Evolutionary conservation across 805 yeast genomes (phyloP), one percentile per base, ranked within the genome.

Genomic region (Wickerhamiella kazuoi): DNA sequence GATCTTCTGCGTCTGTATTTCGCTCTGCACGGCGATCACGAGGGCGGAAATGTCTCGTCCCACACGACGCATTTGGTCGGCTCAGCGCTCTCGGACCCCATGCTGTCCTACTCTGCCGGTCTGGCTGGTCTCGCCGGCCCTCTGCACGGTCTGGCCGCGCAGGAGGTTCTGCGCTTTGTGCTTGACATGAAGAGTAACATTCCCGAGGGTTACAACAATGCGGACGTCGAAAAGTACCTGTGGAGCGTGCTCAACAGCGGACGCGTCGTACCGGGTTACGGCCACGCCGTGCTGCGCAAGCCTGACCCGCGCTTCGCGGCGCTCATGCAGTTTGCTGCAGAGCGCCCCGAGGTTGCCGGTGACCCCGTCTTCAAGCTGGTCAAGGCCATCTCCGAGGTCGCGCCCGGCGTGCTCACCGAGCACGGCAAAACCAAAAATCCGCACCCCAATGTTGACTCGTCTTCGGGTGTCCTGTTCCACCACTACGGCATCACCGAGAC

Each of bases 341-440:
- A 58, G 35, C 62, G 69, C 38, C 60, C 65, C 6, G 55, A 67
- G 57, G 73, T 76, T 63, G 67, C 72, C 39, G 64, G 70, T 52
- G 78, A 78, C 57, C 70, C 68, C 38, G 65, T 74, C 52, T 76
- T 76, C 66, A 64, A 70, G 57, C 66, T 79, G 51, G 86, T 79
- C 49, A 64, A 71, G 47, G 67, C 69, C 58, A 62, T 77, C 43
- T 74, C 76, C 53, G 67, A 72, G 51, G 69, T 79, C 44, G 87
- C 84, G 26, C 87, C 90, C 41, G 71, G 68, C 43, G 86, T 79
- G 33, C 64, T 79, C 53, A 73, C 71, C 47, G 62, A 74, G 62
- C 87, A 79, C 62, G 87, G 90, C 43, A 79, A 79, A 67, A 77
- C 86, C 56, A 75, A 77, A 67, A 79, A 79, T 66, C 90, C 90